Evolutionary conservation across 768 basidiomycete species (phyloP), one percentile per base, ranked within the genome.

Genomic region (Cytidiella melzeri): DNA sequence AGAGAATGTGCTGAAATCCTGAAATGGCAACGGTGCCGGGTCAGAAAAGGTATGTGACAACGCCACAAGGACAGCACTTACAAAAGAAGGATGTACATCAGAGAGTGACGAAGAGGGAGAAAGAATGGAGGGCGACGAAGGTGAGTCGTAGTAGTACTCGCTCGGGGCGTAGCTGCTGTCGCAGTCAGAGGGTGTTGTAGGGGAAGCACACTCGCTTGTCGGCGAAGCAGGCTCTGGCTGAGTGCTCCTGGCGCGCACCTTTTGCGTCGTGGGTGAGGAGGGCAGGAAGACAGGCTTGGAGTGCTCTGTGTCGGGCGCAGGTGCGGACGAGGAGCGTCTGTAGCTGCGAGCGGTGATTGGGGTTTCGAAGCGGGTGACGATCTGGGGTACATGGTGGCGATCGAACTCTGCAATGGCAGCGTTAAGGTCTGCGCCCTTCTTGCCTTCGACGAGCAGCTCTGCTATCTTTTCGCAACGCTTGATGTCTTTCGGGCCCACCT

Each of bases 301-400:
- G 47, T 54, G 59, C 43, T 62, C 61, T 41, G 60, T 55, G 20
- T 62, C 64, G 24, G 57, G 58, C 20, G 49, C 55, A 15, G 64
- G 64, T 20, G 61, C 64, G 24, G 83, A 86, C 10, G 82, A 83
- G 21, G 83, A 84, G 28, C 85, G 79, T 38, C 77, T 75, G 68
- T 79, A 89, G 41, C 76, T 71, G 45, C 77, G 73, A n/a, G 81
- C 84, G 1, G 85, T 87, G 36, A 87, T 77, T 37, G 85, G 85
- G 1, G 76, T 72, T 62, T 87, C 84, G 62, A 87, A 87, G 45
- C 84, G 74, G 9, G 85, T 85, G 38, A 84, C 72, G 58, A 87
- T 68, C 63, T 81, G 74, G 9, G 83, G 64, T 64, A 83, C 55
- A 47, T 75, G 74, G 18, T 67, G 65, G 51, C 69, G 67, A 58